A percentile compares a stretch with the other conserved stretches of the same genome.
These are phyloP conservation scores for Penicillium parvum DNA, from an alignment of 495 filamentous ascomycete genomes.

Conservation along the genomic window DNA sequence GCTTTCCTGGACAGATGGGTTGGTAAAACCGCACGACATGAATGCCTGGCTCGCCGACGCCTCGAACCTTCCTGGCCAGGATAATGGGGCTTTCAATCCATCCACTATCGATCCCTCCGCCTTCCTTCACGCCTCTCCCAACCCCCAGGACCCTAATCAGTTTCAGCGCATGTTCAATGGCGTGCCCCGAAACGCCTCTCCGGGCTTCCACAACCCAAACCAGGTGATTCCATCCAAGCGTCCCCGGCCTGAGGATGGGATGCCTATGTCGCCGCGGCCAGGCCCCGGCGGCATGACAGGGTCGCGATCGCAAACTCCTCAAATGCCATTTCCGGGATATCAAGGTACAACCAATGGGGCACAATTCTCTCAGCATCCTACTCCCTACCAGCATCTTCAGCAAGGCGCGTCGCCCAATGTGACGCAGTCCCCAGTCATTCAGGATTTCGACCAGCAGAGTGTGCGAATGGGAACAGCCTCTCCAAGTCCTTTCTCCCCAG, in stretches of 20 bases:
- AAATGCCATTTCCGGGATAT: constrained; percentile 61
- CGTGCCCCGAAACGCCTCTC: constrained; percentile 72
- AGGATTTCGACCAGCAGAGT: constrained; percentile 60
- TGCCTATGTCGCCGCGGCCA: constrained; percentile 76
- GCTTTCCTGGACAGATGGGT: constrained; percentile 50
- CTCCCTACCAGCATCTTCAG: constrained; percentile 77
- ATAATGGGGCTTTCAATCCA: constrained; percentile 70
- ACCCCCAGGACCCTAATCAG: constrained; percentile 56
- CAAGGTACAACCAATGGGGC: constrained; percentile 55
- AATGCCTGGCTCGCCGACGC: constrained; percentile 80
- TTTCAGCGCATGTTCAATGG: constrained; percentile 78
- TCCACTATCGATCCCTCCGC: constrained; percentile 53
- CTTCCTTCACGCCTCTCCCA: constrained; percentile 48
- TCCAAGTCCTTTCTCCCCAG: constrained; percentile 85
- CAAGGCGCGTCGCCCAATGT: constrained; percentile 75
- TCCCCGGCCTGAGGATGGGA: constrained; percentile 77
- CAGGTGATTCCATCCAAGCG: constrained; percentile 85
- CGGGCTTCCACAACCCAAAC: constrained; percentile 70
- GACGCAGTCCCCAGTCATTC: constrained; percentile 86
- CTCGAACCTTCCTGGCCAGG: constrained; percentile 64
- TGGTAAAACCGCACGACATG: constrained; percentile 59
- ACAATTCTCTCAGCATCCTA: constrained; percentile 51
- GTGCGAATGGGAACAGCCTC: constrained; percentile 86
- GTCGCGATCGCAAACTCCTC: constrained; percentile 91
- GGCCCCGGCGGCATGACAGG: constrained; percentile 67